Evolutionary conservation across 768 basidiomycete genomes (phyloP), one percentile per base, ranked within the genome.

Genomic region (Fistulinella prunicolor): DNA sequence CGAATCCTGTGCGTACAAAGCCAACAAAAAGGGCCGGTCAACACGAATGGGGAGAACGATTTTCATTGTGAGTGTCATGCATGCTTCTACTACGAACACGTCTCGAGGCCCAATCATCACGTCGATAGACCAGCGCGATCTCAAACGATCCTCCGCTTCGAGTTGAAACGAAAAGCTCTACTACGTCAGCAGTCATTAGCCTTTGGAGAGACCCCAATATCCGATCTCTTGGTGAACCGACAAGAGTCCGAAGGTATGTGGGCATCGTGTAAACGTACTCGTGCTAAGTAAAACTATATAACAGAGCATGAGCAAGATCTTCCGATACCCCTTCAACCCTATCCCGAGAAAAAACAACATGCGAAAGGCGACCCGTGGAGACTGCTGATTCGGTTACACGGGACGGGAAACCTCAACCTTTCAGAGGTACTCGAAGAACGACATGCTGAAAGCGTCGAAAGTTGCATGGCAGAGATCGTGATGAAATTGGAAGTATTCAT

Each of bases 401-500:
- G 38, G 1, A 45, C 42, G 29, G 41, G 22, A 26, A 29, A 21
- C 30, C 20, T 50, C 21, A 29, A 21, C 30, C 22, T 50, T 19
- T 20, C 2, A 9, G 55, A 49, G n/a, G 29, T 40, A 14, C 23
- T 36, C 4, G 40, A 51, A 9, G 20, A 24, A 6, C 51, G 9
- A 19, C 54, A 9, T 0, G 21, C 14, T 13, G 44, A 50, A 23
- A 55, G 38, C 9, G 14, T 62, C 3, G 49, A 47, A 24, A 37
- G 32, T 6, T 65, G 54, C 41, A 49, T 67, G 35, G 53, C 54
- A 0, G 56, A 57, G 16, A 51, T 66, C 7, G 47, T 67, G 5
- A 1, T 20, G 3, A 64, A 55, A 24, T 46, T 66, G 19, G 66
- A 66, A 16, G 40, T 38, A 14, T 65, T 68, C 21, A 58, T 68